Base-by-base conservation (phyloP, 2,329 filamentous ascomycete species). In the Colletotrichum orbiculare region DNA sequence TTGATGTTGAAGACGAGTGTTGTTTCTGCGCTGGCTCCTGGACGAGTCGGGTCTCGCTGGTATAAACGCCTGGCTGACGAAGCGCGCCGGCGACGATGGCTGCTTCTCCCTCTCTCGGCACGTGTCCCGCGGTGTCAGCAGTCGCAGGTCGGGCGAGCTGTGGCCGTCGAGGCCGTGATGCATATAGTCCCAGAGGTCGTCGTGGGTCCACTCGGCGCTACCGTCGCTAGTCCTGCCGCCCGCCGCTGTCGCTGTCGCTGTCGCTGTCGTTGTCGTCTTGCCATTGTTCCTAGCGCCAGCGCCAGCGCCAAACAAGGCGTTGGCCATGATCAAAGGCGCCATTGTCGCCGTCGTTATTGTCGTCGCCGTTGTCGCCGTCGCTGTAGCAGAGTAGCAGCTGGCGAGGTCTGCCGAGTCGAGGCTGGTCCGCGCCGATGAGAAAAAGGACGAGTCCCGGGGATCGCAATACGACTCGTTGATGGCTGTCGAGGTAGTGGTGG, bases 81-180 rank as follows among this genome's bases (percentile, higher is more conserved):
- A 25, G 25, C 25, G 25, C 25, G 25, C 25, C 25, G 25, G 25
- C 25, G 25, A 25, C 25, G 25, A 25, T 25, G 25, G 25, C 25
- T 25, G 25, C 25, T 45, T 34, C 15, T 43, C 41, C 15, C 12
- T 34, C 13, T 8, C n/a, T 55, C 9, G 25, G 25, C 25, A 25
- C 25, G 25, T 25, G 42, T 49, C 15, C 13, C 41, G 17, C 54
- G 49, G 37, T 17, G 12, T 13, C 39, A 53, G 45, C 39, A 50
- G 45, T 33, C 58, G 50, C 46, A 65, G 46, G 13, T 65, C 62
- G 38, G 57, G 57, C 25, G 52, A 56, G 57, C 62, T 61, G 57
- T 65, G 47, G 49, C 62, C 62, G 57, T 65, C 62, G 57, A 65
- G 46, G n/a, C 57, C 62, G 42, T 65, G 57, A 33, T 65, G 62